Evolutionary conservation across 2,329 filamentous ascomycete species (phyloP), one percentile per base, ranked within the genome.

Genomic region (Fusarium succisae): DNA sequence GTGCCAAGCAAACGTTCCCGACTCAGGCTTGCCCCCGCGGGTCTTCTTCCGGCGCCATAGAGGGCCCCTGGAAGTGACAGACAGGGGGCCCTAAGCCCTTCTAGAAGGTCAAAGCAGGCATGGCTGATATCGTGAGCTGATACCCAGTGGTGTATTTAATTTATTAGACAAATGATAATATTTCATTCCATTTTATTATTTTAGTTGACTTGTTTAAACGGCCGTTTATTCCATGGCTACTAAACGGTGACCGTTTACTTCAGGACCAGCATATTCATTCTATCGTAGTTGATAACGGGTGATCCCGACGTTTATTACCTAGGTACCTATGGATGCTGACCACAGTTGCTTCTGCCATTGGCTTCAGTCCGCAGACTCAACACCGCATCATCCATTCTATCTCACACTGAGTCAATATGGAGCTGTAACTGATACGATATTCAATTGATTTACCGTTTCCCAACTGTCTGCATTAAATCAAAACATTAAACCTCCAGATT

Each of bases 91-190:
- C 43, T 37, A 37, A 37, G 18, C 32, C 59, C 73, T 78, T 78
- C 77, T 78, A 78, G 77, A 78, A 78, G 67, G 67, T 58, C 55
- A 68, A 69, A 70, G 73, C 65, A 45, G 72, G 64, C 75, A 72
- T 72, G 45, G 45, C 45, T 48, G 58, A 63, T 50, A 39, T 59
- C 35, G 32, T 66, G 17, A 20, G 47, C 55, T 70, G 63, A 62
- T 72, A 63, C 54, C 70, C 44, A 56, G 68, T 58, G 67, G 58
- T 65, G 75, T 59, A 69, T 65, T 78, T 61, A 64, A 63, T 32
- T 77, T 61, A 71, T 63, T 37, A 30, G 37, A 57, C 24, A 17
- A 67, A 67, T 67, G 32, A 67, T 61, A 66, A 70, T 72, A 47
- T 61, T 72, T 58, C 61, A 51, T 64, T 65, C 53, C 53, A 56